These are phyloP conservation scores for Stagonosporopsis tanaceti DNA, from an alignment of 2,329 filamentous ascomycete species.

Conservation along the genomic window DNA sequence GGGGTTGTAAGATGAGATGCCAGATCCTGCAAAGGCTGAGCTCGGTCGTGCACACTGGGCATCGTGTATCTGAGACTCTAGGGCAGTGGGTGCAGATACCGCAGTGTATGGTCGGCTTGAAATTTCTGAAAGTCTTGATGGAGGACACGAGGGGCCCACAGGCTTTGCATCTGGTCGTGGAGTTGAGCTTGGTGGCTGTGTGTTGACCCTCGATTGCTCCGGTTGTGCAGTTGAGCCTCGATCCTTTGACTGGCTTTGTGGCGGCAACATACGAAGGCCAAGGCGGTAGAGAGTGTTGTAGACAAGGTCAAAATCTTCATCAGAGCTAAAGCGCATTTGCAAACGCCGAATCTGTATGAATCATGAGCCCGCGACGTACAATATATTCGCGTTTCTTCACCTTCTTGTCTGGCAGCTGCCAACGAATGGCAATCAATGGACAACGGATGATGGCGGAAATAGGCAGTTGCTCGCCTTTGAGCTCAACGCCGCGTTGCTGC, in stretches of 20 bases:
- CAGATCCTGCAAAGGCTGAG: constrained; percentile 25
- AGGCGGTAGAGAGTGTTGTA: constrained; percentile 43
- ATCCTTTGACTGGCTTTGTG: constrained; percentile 21
- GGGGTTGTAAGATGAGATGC: constrained; percentile 14
- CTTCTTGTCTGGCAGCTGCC: constrained; percentile 47
- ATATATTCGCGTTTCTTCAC: constrained; percentile 27
- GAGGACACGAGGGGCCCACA: constrained; percentile 35
- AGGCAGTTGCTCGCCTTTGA: constrained; percentile 52
- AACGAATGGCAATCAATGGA: constrained; percentile 52
- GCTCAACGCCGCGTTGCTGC: constrained; percentile 35
- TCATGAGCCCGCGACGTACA: constrained; percentile 13
- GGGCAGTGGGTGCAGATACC: constrained; percentile 15
- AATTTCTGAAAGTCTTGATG: constrained; percentile 38
- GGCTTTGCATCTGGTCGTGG: constrained; percentile 7
- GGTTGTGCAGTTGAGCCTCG: constrained; percentile 19
- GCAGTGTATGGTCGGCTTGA: constrained; percentile 36
- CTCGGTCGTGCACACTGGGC: constrained; percentile 22
- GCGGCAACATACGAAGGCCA: constrained; percentile 43
- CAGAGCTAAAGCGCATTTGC: constrained; percentile 54
- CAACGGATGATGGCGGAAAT: constrained; percentile 54
- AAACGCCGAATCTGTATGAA: constrained; percentile 51
- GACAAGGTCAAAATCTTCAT: constrained; percentile 48
- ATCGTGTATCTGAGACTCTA: constrained; percentile 24
- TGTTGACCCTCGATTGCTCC: neutral
- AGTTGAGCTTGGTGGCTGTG: constrained; percentile 1